Percentiles rank a stretch among this genome's conserved stretches.
phyloP scores from a whole-genome alignment of 2,329 filamentous ascomycete species.

The Aspergillus piperis region DNA sequence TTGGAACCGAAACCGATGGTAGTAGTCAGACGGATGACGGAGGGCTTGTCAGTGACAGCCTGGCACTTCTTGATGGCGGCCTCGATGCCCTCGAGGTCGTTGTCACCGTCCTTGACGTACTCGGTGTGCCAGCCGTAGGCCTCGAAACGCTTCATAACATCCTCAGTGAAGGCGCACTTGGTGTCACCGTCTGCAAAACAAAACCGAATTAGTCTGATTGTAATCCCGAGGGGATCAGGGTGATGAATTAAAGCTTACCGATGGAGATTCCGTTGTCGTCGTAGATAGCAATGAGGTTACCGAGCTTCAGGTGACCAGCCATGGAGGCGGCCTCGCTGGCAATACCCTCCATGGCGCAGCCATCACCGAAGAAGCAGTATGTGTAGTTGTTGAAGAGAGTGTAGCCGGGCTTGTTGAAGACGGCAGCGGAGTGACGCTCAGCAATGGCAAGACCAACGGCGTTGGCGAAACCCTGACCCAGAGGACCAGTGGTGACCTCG shows the following conservation, averaged over 20 bases:
- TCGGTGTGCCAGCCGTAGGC: constrained; percentile 94
- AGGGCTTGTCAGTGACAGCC: constrained; percentile 91
- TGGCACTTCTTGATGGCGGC: constrained; percentile 81
- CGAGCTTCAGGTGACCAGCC: constrained; percentile 94
- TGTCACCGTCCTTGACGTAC: constrained; percentile 82
- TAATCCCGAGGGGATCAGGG: not conserved
- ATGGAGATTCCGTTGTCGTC: constrained; percentile 98
- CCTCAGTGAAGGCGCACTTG: constrained; percentile 95
- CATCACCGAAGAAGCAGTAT: constrained; percentile 95
- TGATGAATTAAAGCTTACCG: constrained; percentile 49
- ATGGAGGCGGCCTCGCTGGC: constrained; percentile 88
- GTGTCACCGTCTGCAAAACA: constrained; percentile 76
- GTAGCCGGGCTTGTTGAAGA: constrained; percentile 96
- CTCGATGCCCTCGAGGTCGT: constrained; percentile 84
- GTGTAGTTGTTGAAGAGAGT: constrained; percentile 95
- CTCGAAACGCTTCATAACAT: constrained; percentile 92
- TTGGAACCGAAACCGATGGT: constrained; percentile 96
- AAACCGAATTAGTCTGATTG: not conserved
- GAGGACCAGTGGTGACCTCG: constrained; percentile 96
- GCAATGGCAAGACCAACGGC: constrained; percentile 97
- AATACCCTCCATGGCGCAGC: constrained; percentile 98
- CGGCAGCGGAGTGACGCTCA: constrained; percentile 83
- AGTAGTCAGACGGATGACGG: constrained; percentile 93
- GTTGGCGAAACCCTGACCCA: constrained; percentile 96
- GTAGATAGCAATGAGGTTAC: constrained; percentile 95